These are phyloP conservation scores for Sutorius eximius DNA, from an alignment of 1,284 basidiomycete genomes.

Conservation along the genomic window DNA sequence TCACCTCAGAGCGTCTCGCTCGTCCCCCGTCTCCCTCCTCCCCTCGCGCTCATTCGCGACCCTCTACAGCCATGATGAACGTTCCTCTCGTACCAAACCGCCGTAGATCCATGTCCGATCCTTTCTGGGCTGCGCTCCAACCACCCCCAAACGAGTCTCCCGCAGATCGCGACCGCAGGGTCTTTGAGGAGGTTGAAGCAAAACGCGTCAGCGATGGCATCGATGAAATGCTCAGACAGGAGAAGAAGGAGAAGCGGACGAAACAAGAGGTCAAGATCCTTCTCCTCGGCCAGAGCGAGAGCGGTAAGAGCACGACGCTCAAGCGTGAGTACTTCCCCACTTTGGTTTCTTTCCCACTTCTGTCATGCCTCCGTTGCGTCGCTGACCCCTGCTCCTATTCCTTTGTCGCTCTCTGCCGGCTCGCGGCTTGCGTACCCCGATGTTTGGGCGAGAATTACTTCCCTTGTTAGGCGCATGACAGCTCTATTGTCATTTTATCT, in stretches of 20 bases:
- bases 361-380: conserved; percentile 1
- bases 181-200: conserved; percentile 65
- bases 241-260: conserved; percentile 56
- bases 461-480: conserved; percentile 6
- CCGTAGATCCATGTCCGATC: conserved; percentile 61
- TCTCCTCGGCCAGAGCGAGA: conserved; percentile 79
- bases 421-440: background rate
- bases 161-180: conserved; percentile 57
- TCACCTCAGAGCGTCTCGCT: conserved; percentile 22
- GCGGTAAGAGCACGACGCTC: conserved; percentile 77
- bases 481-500: conserved; percentile 1
- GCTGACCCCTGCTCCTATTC: background rate
- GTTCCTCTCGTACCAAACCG: conserved; percentile 38
- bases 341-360: conserved; percentile 8
- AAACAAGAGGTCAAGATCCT: conserved; percentile 70
- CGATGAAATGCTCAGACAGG: conserved; percentile 70
- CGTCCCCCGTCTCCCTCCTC: conserved; percentile 3
- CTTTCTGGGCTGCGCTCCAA: conserved; percentile 60
- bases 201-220: conserved; percentile 72
- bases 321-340: conserved; percentile 63
- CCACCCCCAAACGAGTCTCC: conserved; percentile 72
- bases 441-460: conserved; percentile 1
- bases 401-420: background rate
- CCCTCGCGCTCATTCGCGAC: background rate
- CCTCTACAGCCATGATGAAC: conserved; percentile 19